Conservation (phyloP, 2,329 filamentous ascomycete species). For the Helotiales sp. region DNA sequence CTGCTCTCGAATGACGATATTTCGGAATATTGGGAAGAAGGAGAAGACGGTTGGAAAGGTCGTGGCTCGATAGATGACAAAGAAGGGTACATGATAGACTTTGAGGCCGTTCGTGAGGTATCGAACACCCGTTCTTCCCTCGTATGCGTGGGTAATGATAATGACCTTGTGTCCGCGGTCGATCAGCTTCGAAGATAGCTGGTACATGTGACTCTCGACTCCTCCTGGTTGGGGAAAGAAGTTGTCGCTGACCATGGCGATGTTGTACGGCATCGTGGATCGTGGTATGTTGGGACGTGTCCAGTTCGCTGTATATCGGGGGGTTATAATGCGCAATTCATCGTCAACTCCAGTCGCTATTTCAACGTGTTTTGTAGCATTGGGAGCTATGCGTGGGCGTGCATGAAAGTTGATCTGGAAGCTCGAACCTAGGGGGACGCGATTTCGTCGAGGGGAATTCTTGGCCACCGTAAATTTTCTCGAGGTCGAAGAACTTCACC, state of each 20-base stretch:
- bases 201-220: constrained; percentile 97
- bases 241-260: constrained; percentile 97
- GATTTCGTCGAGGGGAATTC: neutral
- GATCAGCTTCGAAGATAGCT: constrained; percentile 92
- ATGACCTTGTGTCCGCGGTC: constrained; percentile 98
- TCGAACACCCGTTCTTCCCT: constrained; percentile 85
- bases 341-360: neutral
- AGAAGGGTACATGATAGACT: constrained; percentile 95
- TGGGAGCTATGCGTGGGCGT: no score
- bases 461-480: constrained; percentile 10
- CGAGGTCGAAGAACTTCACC: neutral
- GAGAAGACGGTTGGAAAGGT: constrained; percentile 98
- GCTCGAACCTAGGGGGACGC: neutral
- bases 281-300: neutral
- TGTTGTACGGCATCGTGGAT: constrained; percentile 54
- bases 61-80: constrained; percentile 90
- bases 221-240: constrained; percentile 98
- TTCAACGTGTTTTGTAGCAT: no score
- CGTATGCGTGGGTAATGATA: constrained; percentile 93
- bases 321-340: neutral
- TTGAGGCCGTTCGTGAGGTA: constrained; percentile 98
- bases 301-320: neutral
- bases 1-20: constrained; percentile 89
- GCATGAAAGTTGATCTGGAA: no score
- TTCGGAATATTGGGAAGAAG: constrained; percentile 96